Evolutionary conservation across 1,284 basidiomycete species (phyloP).

Genomic region (Naganishia liquefaciens): DNA sequence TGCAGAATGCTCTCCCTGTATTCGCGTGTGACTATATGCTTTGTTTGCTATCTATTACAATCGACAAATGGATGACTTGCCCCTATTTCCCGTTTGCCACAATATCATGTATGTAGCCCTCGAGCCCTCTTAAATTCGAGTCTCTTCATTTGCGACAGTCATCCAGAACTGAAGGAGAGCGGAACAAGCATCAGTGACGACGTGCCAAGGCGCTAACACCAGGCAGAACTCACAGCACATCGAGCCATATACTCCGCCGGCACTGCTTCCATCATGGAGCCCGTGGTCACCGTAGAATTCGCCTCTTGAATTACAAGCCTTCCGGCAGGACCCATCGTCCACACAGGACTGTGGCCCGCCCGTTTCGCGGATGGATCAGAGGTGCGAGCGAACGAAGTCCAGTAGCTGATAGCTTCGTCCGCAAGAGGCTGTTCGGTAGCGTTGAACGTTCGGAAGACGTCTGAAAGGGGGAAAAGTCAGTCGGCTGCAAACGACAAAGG

Average conservation of each 20-base stretch:
- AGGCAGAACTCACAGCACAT: slow-evolving; percentile 9
- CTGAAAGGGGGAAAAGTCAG: background rate
- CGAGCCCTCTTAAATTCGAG: slow-evolving; percentile 7
- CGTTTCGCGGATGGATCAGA: slow-evolving; percentile 28
- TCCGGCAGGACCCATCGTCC: background rate
- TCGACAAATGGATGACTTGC: too few species aligned
- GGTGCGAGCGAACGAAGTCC: slow-evolving; percentile 34
- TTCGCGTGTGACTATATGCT: too few species aligned
- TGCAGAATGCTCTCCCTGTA: too few species aligned
- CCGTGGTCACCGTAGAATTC: slow-evolving; percentile 10
- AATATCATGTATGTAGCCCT: too few species aligned
- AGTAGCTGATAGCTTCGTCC: slow-evolving; percentile 33
- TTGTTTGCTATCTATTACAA: too few species aligned
- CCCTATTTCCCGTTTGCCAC: too few species aligned
- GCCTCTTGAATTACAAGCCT: slow-evolving; percentile 24
- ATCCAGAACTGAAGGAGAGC: slow-evolving; percentile 19
- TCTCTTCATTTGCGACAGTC: slow-evolving; percentile 25
- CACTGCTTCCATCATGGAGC: slow-evolving; percentile 10
- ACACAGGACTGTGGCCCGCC: slow-evolving; percentile 1
- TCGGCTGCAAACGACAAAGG: background rate
- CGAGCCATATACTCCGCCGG: slow-evolving; percentile 12
- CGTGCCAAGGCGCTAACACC: background rate
- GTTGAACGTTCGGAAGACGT: slow-evolving; percentile 33
- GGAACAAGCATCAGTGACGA: background rate
- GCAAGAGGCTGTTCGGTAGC: slow-evolving; percentile 33